Conservation (phyloP, 306 rosid species). For the Trifolium dubium region DNA sequence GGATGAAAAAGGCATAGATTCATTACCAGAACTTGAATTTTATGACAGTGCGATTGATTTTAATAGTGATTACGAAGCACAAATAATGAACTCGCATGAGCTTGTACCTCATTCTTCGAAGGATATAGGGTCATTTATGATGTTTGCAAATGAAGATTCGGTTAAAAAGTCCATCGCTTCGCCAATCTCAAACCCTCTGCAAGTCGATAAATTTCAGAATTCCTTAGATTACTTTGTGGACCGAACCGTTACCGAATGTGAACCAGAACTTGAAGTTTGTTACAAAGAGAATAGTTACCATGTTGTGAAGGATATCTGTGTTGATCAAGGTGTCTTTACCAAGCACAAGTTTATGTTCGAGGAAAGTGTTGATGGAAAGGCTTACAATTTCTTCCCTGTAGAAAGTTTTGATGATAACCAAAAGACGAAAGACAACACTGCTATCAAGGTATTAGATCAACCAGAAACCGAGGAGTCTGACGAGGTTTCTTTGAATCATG, state of each 20-base stretch:
- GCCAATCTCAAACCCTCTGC: constrained; percentile 35
- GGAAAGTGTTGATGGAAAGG: constrained; percentile 45
- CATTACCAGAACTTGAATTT: constrained; percentile 36
- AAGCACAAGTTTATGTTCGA: constrained; percentile 57
- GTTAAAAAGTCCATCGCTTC: constrained; percentile 38
- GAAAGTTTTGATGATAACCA: constrained; percentile 38
- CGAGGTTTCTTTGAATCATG: constrained; percentile 34
- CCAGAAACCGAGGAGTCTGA: constrained; percentile 46
- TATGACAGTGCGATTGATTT: constrained; percentile 34
- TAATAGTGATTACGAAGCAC: constrained; percentile 36
- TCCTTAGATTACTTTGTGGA: constrained; percentile 52
- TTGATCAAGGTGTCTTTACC: constrained; percentile 70
- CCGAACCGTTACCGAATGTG: constrained; percentile 63
- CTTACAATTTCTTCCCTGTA: constrained; percentile 41
- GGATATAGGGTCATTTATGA: constrained; percentile 45
- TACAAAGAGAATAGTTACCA: constrained; percentile 61
- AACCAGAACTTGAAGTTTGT: constrained; percentile 63
- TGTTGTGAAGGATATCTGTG: constrained; percentile 79
- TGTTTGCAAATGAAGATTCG: constrained; percentile 38
- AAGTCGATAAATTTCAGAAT: constrained; percentile 42
- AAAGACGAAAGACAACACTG: constrained; percentile 39
- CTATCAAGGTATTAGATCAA: constrained; percentile 37
- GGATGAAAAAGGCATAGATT: constrained; percentile 39
- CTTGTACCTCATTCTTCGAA: constrained; percentile 50
- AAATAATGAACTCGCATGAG: constrained; percentile 36